Conservation (phyloP, 495 filamentous ascomycete species). For the Gamarada debralockiae region DNA sequence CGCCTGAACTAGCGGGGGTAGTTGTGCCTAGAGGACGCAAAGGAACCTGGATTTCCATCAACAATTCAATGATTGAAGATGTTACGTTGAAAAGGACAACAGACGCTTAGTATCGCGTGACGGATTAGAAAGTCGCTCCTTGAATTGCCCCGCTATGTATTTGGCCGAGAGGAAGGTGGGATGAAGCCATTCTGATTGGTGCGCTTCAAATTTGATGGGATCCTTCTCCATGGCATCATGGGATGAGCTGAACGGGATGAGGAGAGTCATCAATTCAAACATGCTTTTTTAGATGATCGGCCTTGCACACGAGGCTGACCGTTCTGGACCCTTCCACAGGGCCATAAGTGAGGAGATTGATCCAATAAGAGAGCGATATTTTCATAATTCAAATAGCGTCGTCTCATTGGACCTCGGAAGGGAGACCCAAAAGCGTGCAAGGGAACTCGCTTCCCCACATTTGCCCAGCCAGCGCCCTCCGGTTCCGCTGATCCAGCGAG, state of each 20-base stretch:
- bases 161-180: not conserved
- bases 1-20: too few relatives aligned
- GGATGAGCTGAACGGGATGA: too few relatives aligned
- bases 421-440: not conserved
- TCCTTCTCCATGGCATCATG: not conserved
- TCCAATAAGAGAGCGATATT: not conserved
- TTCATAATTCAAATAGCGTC: not conserved
- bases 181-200: conserved; percentile 7
- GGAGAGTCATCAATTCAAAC: too few relatives aligned
- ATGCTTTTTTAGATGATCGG: too few relatives aligned
- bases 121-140: too few relatives aligned
- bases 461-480: not conserved
- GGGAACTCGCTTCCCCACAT: conserved; percentile 2
- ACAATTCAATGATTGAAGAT: too few relatives aligned
- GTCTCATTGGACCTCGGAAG: not conserved
- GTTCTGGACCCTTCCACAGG: too few relatives aligned
- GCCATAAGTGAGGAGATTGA: not conserved
- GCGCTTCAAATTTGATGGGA: conserved; percentile 4
- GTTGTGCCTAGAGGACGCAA: too few relatives aligned
- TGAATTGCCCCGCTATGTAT: not conserved
- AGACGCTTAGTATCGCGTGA: not conserved
- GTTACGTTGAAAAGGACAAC: not conserved
- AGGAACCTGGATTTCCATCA: too few relatives aligned
- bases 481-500: not conserved
- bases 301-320: too few relatives aligned